Base-by-base conservation (phyloP, 306 rosid species). In the Phaseolus lunatus region DNA sequence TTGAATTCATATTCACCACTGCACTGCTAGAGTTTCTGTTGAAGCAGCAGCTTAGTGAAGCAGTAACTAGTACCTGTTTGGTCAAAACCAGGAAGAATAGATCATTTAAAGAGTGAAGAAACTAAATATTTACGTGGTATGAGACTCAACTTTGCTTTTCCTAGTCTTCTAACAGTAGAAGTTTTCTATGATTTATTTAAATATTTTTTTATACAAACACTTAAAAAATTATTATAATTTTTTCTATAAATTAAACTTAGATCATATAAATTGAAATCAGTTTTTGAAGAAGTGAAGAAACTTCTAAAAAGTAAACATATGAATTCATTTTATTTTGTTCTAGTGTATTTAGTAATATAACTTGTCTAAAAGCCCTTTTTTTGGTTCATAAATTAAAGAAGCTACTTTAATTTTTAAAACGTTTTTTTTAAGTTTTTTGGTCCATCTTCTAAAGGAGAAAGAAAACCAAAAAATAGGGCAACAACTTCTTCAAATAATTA, bases 61-160 rank as follows among this genome's bases (percentile, higher is more conserved):
- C 93, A 41, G 97, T 89, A 47, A 82, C 56, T 58, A 95, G 56
- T 57, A 95, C 97, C 98, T 92, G 83, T 22, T 72, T 41, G 70
- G 27, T 70, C 67, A 73, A 72, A 76, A 65, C 26, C 52, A 24
- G 49, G 22, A 70, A 81, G 23, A 10, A 5, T 22, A 67, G 29
- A n/a, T 18, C 13, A 75, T 50, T 22, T 39, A 50, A 71, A 19
- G 19, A 47, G 53, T 61, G 53, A 68, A 52, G 67, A 5, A 49
- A 27, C 3, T 0, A 20, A 20, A 10, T n/a, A 3, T 49, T 15
- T 49, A 4, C 5, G n/a, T 3, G 1, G 18, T 45, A 0, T 4
- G 6, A 3, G 2, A 45, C 14, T 13, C 16, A 44, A 44, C 16
- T 45, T 45, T 14, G 11, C 1, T 45, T 45, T 45, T 3, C 2